Evolutionary conservation across 2,329 filamentous ascomycete genomes (phyloP).

Genomic region (Magnaporthiopsis rhizophila): DNA sequence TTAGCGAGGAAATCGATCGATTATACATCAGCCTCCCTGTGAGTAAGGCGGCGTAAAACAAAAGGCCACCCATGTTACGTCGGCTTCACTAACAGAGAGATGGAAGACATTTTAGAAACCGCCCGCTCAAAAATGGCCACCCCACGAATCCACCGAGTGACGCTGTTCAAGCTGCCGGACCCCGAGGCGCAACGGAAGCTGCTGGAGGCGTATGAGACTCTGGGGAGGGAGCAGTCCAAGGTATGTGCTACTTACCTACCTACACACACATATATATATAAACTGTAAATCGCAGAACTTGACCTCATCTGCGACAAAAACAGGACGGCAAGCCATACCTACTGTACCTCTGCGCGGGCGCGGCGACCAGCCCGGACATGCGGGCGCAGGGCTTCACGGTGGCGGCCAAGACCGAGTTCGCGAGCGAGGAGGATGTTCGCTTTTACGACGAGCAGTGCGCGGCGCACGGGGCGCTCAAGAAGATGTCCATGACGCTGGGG

Average conservation of each 20-base stretch:
- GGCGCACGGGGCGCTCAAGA: constrained; percentile 35
- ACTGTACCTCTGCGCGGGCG: constrained; percentile 43
- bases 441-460: constrained; percentile 54
- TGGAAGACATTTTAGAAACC: background rate
- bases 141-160: constrained; percentile 34
- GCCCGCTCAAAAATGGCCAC: background rate
- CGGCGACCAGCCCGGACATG: constrained; percentile 40
- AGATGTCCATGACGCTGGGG: constrained; percentile 21
- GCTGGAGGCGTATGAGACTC: constrained; percentile 34
- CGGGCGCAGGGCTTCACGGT: constrained; percentile 60
- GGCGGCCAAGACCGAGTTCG: constrained; percentile 55
- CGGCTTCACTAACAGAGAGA: background rate
- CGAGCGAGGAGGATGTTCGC: constrained; percentile 57
- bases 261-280: too few relatives aligned
- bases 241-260: constrained; percentile 17
- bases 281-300: too few relatives aligned
- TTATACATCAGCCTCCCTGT: background rate
- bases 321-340: constrained; percentile 69
- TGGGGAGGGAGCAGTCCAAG: constrained; percentile 33
- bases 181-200: constrained; percentile 34
- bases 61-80: background rate
- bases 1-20: too few relatives aligned
- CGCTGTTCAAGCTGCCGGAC: constrained; percentile 45
- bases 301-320: background rate
- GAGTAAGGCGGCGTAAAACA: background rate